A percentile compares a stretch with the other conserved stretches of the same genome.
phyloP scores from a whole-genome alignment of 768 basidiomycete genomes.

The Agrocybe pediades region DNA sequence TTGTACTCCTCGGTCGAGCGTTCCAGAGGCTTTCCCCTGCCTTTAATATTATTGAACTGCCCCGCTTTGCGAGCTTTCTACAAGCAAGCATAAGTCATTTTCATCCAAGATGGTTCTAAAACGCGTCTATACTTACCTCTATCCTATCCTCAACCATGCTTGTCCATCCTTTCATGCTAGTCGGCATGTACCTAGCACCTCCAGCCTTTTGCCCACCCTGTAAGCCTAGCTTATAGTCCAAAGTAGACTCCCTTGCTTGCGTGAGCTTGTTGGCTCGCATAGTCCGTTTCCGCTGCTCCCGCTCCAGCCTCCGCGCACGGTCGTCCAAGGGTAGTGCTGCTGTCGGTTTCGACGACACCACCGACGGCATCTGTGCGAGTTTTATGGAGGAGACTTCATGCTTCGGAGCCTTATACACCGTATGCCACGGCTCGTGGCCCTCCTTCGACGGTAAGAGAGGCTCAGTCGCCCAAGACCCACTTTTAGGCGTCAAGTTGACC shows the following conservation, averaged over 20 bases:
- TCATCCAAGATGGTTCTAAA: neutral
- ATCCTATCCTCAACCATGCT: slow-evolving; percentile 78
- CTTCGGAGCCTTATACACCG: slow-evolving; percentile 62
- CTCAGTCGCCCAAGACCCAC: slow-evolving; percentile 49
- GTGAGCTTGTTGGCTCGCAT: slow-evolving; percentile 58
- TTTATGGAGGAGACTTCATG: slow-evolving; percentile 56
- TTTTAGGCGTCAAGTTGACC: slow-evolving; percentile 19
- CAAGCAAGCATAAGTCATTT: neutral
- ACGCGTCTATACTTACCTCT: slow-evolving; percentile 47
- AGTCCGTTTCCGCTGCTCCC: slow-evolving; percentile 52
- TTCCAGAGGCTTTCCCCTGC: slow-evolving; percentile 49
- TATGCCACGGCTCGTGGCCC: slow-evolving; percentile 70
- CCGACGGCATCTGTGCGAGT: slow-evolving; percentile 45
- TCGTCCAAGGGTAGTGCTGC: slow-evolving; percentile 29
- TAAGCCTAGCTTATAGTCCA: slow-evolving; percentile 76
- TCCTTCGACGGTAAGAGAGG: slow-evolving; percentile 56
- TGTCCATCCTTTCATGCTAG: slow-evolving; percentile 64
- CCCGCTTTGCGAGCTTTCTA: slow-evolving; percentile 71
- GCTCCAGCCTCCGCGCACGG: slow-evolving; percentile 41
- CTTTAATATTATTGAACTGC: slow-evolving; percentile 70
- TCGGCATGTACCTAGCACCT: neutral
- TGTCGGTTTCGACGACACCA: slow-evolving; percentile 19
- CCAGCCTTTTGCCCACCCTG: slow-evolving; percentile 14
- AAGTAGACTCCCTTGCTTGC: slow-evolving; percentile 66
- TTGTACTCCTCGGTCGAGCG: slow-evolving; percentile 43